Evolutionary conservation across 2,329 filamentous ascomycete genomes (phyloP).

Genomic region (Lecanicillium sp.): DNA sequence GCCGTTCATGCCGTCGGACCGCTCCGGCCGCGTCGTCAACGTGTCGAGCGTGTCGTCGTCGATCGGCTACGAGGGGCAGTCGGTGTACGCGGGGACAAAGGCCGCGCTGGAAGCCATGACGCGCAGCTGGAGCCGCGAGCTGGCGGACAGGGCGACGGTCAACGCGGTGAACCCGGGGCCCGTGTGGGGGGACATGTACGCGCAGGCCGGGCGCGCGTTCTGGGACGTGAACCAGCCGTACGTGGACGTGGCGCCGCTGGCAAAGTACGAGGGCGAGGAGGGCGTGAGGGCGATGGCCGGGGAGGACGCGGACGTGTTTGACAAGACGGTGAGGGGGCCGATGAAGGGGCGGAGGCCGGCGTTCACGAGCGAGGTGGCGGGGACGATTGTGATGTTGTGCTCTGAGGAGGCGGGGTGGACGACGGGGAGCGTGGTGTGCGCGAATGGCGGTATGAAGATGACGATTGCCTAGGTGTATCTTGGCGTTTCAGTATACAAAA

Average conservation of each 20-base stretch:
- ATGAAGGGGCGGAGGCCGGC: constrained; percentile 31
- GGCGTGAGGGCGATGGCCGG: constrained; percentile 26
- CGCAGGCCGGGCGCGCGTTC: constrained; percentile 27
- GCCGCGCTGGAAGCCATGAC: constrained; percentile 48
- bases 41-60: constrained; percentile 41
- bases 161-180: constrained; percentile 48
- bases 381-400: constrained; percentile 65
- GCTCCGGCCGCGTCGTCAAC: constrained; percentile 51
- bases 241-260: constrained; percentile 30
- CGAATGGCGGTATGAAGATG: constrained; percentile 52
- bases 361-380: constrained; percentile 53
- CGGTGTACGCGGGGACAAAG: constrained; percentile 46
- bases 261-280: constrained; percentile 28
- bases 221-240: constrained; percentile 35
- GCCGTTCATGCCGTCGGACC: constrained; percentile 62
- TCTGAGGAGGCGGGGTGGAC: constrained; percentile 60
- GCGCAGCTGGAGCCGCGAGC: constrained; percentile 44
- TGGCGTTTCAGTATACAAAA: background rate
- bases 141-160: constrained; percentile 42
- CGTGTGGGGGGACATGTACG: constrained; percentile 27
- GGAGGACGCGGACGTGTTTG: constrained; percentile 27
- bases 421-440: constrained; percentile 65
- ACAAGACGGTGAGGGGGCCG: constrained; percentile 25
- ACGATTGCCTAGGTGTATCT: constrained; percentile 24
- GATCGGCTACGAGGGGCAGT: constrained; percentile 40